A percentile compares a stretch with the other conserved stretches of the same genome.
Conservation (phyloP, 2,329 filamentous ascomycete genomes). For the Colletotrichum tropicale region DNA sequence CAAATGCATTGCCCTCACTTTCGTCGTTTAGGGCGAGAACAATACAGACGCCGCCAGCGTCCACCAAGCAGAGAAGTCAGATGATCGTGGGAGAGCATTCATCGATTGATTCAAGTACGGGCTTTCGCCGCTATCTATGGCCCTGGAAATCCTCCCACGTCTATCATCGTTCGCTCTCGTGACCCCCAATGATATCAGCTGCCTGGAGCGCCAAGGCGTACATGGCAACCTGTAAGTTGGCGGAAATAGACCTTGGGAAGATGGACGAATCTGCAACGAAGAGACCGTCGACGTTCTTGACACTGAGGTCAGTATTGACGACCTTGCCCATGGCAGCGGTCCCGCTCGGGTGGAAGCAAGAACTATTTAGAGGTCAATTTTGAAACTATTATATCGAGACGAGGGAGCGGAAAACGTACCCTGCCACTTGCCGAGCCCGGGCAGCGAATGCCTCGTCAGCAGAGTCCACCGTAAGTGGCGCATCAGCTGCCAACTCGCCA, state of each 20-base stretch:
- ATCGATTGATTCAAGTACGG: not conserved
- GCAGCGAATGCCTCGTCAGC: slow-evolving; percentile 23
- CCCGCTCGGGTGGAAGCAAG: slow-evolving; percentile 29
- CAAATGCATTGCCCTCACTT: not conserved
- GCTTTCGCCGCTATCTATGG: not conserved
- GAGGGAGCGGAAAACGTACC: not conserved
- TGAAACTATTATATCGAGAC: not conserved
- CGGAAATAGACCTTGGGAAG: slow-evolving; percentile 35
- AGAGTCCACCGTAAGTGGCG: slow-evolving; percentile 24
- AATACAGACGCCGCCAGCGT: not conserved
- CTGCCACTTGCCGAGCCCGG: not conserved
- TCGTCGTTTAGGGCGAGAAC: not conserved
- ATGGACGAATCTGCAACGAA: slow-evolving; percentile 38
- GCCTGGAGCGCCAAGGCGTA: slow-evolving; percentile 66
- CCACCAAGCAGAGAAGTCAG: not conserved
- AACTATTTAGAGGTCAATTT: not conserved
- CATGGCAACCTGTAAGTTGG: slow-evolving; percentile 50
- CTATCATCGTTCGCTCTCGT: not conserved
- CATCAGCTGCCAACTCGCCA: slow-evolving; percentile 25
- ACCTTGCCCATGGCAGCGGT: slow-evolving; percentile 35
- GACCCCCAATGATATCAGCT: slow-evolving; percentile 53
- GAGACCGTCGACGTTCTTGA: slow-evolving; percentile 38
- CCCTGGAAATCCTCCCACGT: not conserved
- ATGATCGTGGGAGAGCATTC: not conserved
- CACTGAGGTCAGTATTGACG: slow-evolving; percentile 34